Evolutionary conservation across 495 filamentous ascomycete species (phyloP), one percentile per base, ranked within the genome.

Genomic region (Physcia stellaris): DNA sequence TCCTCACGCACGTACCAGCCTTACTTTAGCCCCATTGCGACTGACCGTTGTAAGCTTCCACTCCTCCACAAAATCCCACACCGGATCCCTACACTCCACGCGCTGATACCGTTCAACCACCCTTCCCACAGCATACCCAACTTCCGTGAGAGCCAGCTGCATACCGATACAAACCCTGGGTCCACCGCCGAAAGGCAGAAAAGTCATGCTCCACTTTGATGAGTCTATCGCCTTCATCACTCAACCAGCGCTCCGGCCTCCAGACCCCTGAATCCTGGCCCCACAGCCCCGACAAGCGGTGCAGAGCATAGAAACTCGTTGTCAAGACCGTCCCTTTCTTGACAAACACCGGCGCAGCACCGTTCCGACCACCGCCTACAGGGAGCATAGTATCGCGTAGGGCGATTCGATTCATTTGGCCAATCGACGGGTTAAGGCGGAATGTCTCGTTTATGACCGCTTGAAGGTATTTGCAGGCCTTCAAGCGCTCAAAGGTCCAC

Each of bases 161-260:
- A 45, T 37, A 2, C 37, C 41, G 2, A 38, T 32, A 31, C 46
- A 51, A 5, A 41, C 12, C 12, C 48, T 23, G 7, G 41, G 41
- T 9, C 48, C 48, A 23, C 32, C 48, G 4, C 41, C 38, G 33
- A 51, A 49, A 4, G 46, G 31, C 6, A 42, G 19, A 30, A 45
- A 45, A n/a, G n/a, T n/a, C n/a, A n/a, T n/a, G 4, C 19, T 22
- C 47, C 39, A 46, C 4, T 53, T 44, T 41, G 46, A 56, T 4
- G 62, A 59, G 13, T 59, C 57, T 48, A 63, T 61, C 6, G 45
- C 42, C 23, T 67, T n/a, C n/a, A n/a, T n/a, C n/a, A n/a, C n/a
- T n/a, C n/a, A n/a, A 58, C 75, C 77, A 80, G 4, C 77, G 50
- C 27, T 68, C 67, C 0, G 77, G 77, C 1, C 56, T 51, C 49